Conservation (phyloP, 2,329 filamentous ascomycete genomes). For the Verticillium isaacii region DNA sequence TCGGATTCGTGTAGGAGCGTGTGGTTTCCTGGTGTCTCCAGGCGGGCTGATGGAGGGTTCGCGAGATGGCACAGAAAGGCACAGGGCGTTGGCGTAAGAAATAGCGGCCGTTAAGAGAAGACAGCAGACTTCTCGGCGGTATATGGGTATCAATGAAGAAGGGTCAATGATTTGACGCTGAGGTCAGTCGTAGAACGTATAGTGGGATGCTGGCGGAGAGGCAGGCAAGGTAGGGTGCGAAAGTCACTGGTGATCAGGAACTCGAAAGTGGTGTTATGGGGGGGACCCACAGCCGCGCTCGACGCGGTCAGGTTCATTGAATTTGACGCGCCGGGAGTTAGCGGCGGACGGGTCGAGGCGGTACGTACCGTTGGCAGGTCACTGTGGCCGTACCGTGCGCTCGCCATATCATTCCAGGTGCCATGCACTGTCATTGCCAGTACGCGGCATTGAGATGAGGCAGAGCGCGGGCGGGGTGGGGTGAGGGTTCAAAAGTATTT, state of each 20-base stretch:
- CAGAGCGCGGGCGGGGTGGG: too few species aligned
- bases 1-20: background rate
- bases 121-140: background rate
- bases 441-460: too few species aligned
- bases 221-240: background rate
- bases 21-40: background rate
- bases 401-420: background rate
- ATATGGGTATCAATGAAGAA: background rate
- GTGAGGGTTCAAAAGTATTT: too few species aligned
- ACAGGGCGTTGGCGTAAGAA: background rate
- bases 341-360: background rate
- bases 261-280: background rate
- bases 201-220: background rate
- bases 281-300: background rate
- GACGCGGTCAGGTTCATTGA: background rate
- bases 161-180: background rate
- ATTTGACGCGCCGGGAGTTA: background rate
- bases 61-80: background rate
- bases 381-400: background rate
- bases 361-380: background rate
- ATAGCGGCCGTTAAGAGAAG: background rate
- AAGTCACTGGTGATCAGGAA: background rate
- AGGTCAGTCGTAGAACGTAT: background rate
- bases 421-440: background rate
- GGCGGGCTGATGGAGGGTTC: background rate